Base-by-base conservation (phyloP, 345 rosid genomes). In the Eucalyptus tenuipes region DNA sequence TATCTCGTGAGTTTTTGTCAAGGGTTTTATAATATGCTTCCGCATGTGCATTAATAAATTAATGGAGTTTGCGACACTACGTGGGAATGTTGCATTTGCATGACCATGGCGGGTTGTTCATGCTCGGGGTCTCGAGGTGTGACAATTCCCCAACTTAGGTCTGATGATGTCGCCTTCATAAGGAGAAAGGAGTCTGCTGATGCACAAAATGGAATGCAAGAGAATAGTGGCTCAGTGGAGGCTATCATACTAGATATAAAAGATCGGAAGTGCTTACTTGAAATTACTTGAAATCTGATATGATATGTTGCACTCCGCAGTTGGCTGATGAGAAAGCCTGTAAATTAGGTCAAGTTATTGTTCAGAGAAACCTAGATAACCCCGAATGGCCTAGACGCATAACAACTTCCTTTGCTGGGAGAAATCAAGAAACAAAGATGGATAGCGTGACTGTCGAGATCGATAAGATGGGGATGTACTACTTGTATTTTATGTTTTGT, bases 401-500 rank as follows among this genome's bases (percentile, higher is more conserved):
- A 75, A 93, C 91, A 87, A 94, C 94, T 25, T 94, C 91, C 89
- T 96, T 95, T 86, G 94, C 91, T 16, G 97, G 96, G 87, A 92
- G 75, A 52, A 16, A 59, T 88, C 94, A 92, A 42, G 93, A 95
- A 90, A 93, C 90, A 49, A 91, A 81, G 64, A 95, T 97, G 98
- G 91, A 92, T 2, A 61, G 92, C 7, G 93, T 91, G 37, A 88
- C 85, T 3, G 90, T 96, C 85, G 95, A 94, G 64, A 96, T 97
- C 9, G 88, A 92, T 49, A 92, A 92, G 87, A 96, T 97, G 10
- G 99, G 99, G 86, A 96, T 97, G 99, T 97, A 96, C 89, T 96
- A 96, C 91, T 96, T 96, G 49, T 97, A 96, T 88, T 97, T 97
- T 89, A 93, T 96, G 96, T 93, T 93, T 86, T 97, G 98, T 55